These are phyloP conservation scores for Aureobasidium pullulans DNA, from an alignment of 2,329 filamentous ascomycete genomes.

Conservation along the genomic window DNA sequence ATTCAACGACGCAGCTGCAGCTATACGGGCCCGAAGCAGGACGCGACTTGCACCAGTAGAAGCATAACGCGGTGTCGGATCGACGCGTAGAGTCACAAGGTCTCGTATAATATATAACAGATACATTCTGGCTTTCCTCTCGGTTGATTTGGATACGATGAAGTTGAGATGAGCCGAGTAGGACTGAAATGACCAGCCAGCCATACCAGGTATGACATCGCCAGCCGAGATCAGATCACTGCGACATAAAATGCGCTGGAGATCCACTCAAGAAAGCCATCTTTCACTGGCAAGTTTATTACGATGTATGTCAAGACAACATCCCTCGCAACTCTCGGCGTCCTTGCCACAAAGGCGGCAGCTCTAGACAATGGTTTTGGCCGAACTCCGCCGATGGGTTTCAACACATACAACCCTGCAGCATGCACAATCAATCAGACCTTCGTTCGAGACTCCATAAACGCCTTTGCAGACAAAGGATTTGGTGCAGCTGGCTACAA, in stretches of 20 bases:
- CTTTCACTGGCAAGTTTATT: not conserved
- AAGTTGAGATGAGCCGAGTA: not conserved
- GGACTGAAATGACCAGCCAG: no score
- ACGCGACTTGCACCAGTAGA: not conserved
- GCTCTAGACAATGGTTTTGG: constrained; percentile 24
- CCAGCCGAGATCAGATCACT: not conserved
- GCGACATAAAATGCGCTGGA: not conserved
- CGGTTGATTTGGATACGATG: not conserved
- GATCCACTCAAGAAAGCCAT: not conserved
- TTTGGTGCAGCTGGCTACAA: constrained; percentile 42
- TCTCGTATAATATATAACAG: not conserved
- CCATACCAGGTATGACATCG: not conserved
- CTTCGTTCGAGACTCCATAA: constrained; percentile 18
- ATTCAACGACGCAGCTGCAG: not conserved
- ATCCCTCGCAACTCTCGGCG: not conserved
- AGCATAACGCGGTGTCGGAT: not conserved
- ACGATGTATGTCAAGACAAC: constrained; percentile 2
- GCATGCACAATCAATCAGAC: constrained; percentile 20
- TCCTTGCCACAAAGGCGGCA: not conserved
- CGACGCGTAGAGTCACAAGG: not conserved
- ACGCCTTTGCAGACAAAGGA: constrained; percentile 16
- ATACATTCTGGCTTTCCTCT: not conserved
- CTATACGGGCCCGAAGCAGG: not conserved
- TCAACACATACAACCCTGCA: constrained; percentile 23
- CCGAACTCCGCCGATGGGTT: constrained; percentile 22